phyloP scores from a whole-genome alignment of 768 basidiomycete species.

The Symmetrospora coprosmae region DNA sequence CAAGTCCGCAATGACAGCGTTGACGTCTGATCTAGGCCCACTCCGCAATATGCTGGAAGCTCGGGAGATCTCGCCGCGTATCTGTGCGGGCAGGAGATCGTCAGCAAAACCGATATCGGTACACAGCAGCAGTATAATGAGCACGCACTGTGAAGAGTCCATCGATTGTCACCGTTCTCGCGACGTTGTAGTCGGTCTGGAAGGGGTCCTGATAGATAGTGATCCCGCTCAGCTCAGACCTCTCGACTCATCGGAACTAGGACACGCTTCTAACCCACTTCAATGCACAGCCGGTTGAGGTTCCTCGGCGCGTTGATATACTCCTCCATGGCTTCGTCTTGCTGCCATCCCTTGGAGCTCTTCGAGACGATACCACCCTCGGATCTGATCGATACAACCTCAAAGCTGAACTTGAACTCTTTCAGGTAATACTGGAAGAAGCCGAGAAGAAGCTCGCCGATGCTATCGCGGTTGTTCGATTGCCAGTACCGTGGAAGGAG shows the following conservation, averaged over 20 bases:
- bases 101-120: background rate
- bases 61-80: slow-evolving; percentile 96
- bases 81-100: slow-evolving; percentile 43
- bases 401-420: slow-evolving; percentile 79
- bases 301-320: slow-evolving; percentile 43
- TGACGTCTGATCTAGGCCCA: slow-evolving; percentile 61
- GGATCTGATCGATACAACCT: slow-evolving; percentile 70
- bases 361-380: slow-evolving; percentile 69
- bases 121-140: background rate
- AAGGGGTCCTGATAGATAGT: slow-evolving; percentile 70
- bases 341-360: slow-evolving; percentile 85
- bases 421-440: slow-evolving; percentile 94
- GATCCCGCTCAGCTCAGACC: background rate
- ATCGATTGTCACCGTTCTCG: slow-evolving; percentile 88
- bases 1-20: slow-evolving; percentile 64
- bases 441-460: slow-evolving; percentile 92
- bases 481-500: slow-evolving; percentile 80
- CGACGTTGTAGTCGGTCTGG: slow-evolving; percentile 89
- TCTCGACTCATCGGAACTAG: background rate
- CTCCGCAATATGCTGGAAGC: slow-evolving; percentile 71
- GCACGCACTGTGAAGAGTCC: slow-evolving; percentile 72
- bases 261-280: slow-evolving; percentile 44
- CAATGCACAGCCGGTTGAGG: slow-evolving; percentile 87
- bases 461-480: slow-evolving; percentile 78
- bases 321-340: slow-evolving; percentile 47